Conservation (phyloP, 192 early-diverging fungal genomes). For the Podila epicladia region DNA sequence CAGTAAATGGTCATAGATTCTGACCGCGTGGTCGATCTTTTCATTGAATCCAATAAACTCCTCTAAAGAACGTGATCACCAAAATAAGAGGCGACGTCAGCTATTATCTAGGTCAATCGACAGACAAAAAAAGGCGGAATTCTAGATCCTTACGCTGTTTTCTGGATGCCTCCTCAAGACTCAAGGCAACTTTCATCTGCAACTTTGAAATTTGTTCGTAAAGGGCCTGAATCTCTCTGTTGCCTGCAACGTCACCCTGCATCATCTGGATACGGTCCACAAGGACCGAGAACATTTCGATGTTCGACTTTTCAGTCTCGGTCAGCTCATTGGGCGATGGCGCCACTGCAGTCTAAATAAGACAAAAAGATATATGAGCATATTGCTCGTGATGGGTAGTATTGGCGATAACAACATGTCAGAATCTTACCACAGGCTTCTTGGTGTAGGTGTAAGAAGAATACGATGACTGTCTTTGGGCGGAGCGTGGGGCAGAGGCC, state of each 20-base stretch:
- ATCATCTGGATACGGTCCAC: conserved; percentile 81
- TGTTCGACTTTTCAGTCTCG: conserved; percentile 85
- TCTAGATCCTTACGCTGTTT: conserved; percentile 70
- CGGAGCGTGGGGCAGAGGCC: background rate
- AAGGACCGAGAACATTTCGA: conserved; percentile 88
- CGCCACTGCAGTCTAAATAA: conserved; percentile 40
- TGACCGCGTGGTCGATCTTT: conserved; percentile 48
- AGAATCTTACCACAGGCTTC: conserved; percentile 22
- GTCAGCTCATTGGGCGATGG: conserved; percentile 69
- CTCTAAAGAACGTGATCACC: conserved; percentile 9
- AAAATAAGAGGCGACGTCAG: background rate
- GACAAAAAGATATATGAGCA: background rate
- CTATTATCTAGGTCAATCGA: background rate
- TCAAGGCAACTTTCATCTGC: conserved; percentile 83
- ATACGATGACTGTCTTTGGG: conserved; percentile 9
- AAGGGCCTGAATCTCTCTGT: conserved; percentile 84
- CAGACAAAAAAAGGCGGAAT: background rate
- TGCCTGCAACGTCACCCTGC: conserved; percentile 80
- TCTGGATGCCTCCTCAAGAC: conserved; percentile 75
- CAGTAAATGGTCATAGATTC: conserved; percentile 40
- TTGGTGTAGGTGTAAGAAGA: conserved; percentile 29
- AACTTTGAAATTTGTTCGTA: conserved; percentile 89
- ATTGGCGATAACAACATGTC: background rate
- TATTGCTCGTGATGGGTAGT: background rate
- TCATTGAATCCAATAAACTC: conserved; percentile 48